Conservation (phyloP, 2,329 filamentous ascomycete species). For the Drechmeria coniospora region DNA sequence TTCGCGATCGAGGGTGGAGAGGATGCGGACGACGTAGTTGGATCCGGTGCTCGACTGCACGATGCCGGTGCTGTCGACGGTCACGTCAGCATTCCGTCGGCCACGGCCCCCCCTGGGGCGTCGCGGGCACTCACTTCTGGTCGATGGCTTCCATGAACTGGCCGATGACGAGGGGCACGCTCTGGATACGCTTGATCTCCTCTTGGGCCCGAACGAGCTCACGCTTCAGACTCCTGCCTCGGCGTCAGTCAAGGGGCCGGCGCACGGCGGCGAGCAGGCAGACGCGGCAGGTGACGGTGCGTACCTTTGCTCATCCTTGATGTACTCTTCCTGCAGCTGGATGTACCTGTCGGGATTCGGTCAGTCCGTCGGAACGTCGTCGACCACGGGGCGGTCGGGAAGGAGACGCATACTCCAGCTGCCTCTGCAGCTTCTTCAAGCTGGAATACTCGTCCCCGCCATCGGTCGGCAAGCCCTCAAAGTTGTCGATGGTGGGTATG, state of each 20-base stretch:
- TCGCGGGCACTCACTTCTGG: conserved; percentile 57
- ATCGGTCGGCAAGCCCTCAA: conserved; percentile 70
- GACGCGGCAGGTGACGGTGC: too few species aligned
- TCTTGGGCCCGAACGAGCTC: conserved; percentile 95
- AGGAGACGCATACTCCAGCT: conserved; percentile 60
- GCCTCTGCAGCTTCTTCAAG: conserved; percentile 90
- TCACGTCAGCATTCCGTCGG: conserved; percentile 3
- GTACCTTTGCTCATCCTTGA: conserved; percentile 97
- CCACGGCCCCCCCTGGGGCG: conserved; percentile 1
- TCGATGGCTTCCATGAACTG: conserved; percentile 99
- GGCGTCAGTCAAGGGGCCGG: background rate
- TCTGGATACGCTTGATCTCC: conserved; percentile 99
- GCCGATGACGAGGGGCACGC: conserved; percentile 91
- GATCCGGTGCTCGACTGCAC: conserved; percentile 96
- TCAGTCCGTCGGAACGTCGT: conserved; percentile 9
- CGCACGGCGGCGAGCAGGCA: background rate
- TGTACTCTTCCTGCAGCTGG: conserved; percentile 97
- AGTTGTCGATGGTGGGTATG: conserved; percentile 79
- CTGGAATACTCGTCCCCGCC: conserved; percentile 86
- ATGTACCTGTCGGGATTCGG: conserved; percentile 54
- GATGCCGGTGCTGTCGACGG: conserved; percentile 66
- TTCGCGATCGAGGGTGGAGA: conserved; percentile 96
- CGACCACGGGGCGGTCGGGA: conserved; percentile 4
- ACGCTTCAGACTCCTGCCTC: conserved; percentile 71
- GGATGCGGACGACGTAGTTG: conserved; percentile 96